Percentiles rank a stretch among this genome's conserved stretches.
phyloP scores from a whole-genome alignment of 257 asterid genomes.

The Solanum arcanum region DNA sequence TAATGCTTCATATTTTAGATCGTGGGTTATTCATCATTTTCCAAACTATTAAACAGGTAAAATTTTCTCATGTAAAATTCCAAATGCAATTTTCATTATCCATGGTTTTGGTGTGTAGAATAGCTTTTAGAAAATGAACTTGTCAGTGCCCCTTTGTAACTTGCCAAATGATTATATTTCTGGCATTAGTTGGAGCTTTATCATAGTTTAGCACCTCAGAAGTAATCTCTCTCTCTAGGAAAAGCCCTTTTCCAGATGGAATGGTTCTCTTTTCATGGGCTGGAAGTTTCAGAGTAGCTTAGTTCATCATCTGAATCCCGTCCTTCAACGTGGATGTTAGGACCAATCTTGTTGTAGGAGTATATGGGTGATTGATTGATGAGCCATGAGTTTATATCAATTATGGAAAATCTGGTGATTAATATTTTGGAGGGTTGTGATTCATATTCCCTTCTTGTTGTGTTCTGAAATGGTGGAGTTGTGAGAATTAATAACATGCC shows the following conservation, averaged over 20 bases:
- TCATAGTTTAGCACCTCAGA: background rate
- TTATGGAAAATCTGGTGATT: background rate
- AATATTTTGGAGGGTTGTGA: background rate
- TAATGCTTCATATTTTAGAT: background rate
- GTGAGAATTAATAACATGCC: background rate
- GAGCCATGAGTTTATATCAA: background rate
- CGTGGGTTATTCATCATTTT: background rate
- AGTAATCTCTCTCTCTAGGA: background rate
- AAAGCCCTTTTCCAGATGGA: background rate
- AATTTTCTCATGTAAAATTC: background rate
- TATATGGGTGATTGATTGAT: background rate
- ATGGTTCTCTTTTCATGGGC: background rate
- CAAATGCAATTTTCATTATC: background rate
- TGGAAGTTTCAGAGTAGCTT: background rate
- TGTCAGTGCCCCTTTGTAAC: background rate
- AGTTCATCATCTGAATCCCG: background rate
- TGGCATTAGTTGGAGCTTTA: background rate
- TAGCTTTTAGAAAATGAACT: background rate
- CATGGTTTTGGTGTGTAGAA: background rate
- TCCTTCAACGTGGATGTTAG: background rate
- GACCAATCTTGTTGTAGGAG: background rate
- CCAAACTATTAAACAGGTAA: background rate
- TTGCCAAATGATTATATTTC: background rate
- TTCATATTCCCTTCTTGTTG: background rate
- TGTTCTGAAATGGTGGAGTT: background rate